A percentile compares a stretch with the other conserved stretches of the same genome.
Evolutionary conservation across 2,329 filamentous ascomycete genomes (phyloP).

Genomic region (Aspergillus ochraceoroseus): DNA sequence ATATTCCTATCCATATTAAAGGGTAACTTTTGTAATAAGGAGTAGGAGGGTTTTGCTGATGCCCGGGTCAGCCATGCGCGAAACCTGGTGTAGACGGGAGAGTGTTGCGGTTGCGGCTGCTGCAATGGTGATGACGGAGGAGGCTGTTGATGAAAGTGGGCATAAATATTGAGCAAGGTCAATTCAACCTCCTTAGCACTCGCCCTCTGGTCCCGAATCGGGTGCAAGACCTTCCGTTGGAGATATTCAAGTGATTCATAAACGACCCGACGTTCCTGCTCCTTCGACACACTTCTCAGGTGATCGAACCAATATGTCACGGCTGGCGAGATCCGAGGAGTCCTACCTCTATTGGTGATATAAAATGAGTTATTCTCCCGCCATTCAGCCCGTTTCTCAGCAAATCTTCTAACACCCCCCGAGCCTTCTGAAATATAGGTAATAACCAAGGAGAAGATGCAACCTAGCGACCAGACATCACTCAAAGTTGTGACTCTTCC

Average conservation of each 20-base stretch:
- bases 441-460: conserved; percentile 40
- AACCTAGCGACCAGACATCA: conserved; percentile 44
- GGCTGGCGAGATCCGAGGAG: conserved; percentile 12
- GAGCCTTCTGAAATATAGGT: conserved; percentile 35
- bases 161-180: conserved; percentile 17
- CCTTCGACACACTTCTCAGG: conserved; percentile 3
- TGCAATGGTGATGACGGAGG: conserved; percentile 1
- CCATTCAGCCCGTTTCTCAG: conserved; percentile 20
- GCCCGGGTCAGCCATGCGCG: neutral
- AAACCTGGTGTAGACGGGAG: neutral
- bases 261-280: conserved; percentile 23
- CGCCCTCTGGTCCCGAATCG: conserved; percentile 20
- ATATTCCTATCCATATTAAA: neutral
- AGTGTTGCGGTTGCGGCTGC: neutral
- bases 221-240: conserved; percentile 24
- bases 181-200: conserved; percentile 21
- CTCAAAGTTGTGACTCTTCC: conserved; percentile 34
- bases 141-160: conserved; percentile 1
- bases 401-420: conserved; percentile 23
- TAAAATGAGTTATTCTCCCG: conserved; percentile 22
- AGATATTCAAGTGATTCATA: conserved; percentile 27
- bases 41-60: neutral
- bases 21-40: neutral
- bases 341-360: conserved; percentile 6
- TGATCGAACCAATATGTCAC: conserved; percentile 17